phyloP scores from a whole-genome alignment of 2,329 filamentous ascomycete genomes.

The Emergomyces pasteurianus region DNA sequence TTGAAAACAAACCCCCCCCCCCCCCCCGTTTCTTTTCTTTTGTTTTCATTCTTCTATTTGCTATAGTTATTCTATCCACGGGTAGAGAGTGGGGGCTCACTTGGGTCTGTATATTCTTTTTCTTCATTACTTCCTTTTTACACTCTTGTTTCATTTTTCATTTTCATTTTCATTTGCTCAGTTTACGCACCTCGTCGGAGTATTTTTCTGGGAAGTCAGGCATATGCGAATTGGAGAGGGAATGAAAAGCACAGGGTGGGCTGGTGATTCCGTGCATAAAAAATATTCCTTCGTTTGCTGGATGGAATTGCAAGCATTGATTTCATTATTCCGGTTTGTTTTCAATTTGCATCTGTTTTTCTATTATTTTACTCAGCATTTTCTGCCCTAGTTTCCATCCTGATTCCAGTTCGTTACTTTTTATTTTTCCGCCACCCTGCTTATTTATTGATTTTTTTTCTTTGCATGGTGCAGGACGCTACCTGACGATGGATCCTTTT shows the following conservation, averaged over 20 bases:
- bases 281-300: background rate
- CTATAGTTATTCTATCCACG: background rate
- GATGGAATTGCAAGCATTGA: background rate
- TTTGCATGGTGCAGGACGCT: too few relatives aligned
- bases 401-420: background rate
- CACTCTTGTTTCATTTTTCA: background rate
- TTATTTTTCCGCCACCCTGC: background rate
- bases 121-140: background rate
- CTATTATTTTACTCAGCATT: background rate
- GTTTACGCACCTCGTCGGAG: background rate
- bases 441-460: background rate
- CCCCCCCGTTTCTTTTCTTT: too few relatives aligned
- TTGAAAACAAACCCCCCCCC: too few relatives aligned
- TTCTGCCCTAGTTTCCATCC: background rate
- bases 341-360: background rate
- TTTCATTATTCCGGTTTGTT: background rate
- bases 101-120: background rate
- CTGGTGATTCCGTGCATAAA: background rate
- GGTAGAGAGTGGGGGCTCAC: too few relatives aligned
- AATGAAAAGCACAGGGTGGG: background rate
- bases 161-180: background rate
- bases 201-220: background rate
- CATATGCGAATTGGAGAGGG: background rate
- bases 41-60: too few relatives aligned
- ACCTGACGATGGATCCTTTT: too few relatives aligned